Evolutionary conservation across 495 filamentous ascomycete species (phyloP).

Genomic region (Geoglossum glabrum): DNA sequence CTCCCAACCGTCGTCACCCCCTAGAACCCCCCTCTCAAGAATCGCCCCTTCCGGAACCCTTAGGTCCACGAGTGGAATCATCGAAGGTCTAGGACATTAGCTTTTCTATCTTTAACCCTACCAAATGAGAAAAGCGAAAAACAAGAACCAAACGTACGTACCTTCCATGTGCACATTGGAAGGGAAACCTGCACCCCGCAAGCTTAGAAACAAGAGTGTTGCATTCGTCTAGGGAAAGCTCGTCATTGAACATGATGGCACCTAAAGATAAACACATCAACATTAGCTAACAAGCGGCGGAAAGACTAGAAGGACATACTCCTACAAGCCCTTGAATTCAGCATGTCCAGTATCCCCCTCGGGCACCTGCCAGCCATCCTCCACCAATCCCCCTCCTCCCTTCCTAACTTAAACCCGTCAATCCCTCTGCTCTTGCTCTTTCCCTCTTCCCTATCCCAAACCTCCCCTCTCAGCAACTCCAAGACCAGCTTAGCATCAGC

Average conservation of each 20-base stretch:
- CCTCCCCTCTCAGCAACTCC: slow-evolving; percentile 52
- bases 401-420: neutral
- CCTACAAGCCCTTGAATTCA: slow-evolving; percentile 79
- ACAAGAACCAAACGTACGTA: neutral
- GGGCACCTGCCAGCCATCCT: slow-evolving; percentile 44
- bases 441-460: slow-evolving; percentile 35
- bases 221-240: slow-evolving; percentile 44
- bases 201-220: slow-evolving; percentile 38
- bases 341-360: slow-evolving; percentile 57
- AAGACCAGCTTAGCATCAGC: slow-evolving; percentile 46
- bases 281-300: too few relatives aligned
- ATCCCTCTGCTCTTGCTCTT: neutral
- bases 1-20: too few relatives aligned
- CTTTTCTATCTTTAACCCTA: too few relatives aligned
- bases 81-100: neutral
- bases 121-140: neutral
- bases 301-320: slow-evolving; percentile 28
- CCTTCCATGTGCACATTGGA: slow-evolving; percentile 80
- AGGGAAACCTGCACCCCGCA: slow-evolving; percentile 58
- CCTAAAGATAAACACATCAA: too few relatives aligned
- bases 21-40: too few relatives aligned
- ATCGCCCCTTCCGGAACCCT: neutral
- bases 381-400: slow-evolving; percentile 27
- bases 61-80: slow-evolving; percentile 1
- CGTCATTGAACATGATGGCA: slow-evolving; percentile 95